These are phyloP conservation scores for Wickerhamomyces strasburgensis DNA, from an alignment of 805 yeast genomes.

Conservation along the genomic window DNA sequence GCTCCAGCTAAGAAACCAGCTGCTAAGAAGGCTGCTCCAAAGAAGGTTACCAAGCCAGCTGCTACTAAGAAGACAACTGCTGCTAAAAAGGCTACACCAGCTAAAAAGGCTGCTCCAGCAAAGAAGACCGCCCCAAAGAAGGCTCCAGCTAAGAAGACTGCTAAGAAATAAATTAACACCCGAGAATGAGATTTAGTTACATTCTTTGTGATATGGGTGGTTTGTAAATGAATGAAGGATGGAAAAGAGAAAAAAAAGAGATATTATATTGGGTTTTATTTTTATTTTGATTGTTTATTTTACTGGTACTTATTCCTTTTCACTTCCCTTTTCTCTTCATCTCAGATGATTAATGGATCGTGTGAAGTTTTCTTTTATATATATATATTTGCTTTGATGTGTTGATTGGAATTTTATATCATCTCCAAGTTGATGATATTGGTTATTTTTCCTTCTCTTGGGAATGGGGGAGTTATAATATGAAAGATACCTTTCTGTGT, in stretches of 20 bases:
- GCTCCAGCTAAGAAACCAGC: conserved; percentile 27
- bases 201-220: background rate
- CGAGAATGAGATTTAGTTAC: background rate
- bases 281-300: too few species aligned
- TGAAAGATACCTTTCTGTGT: too few species aligned
- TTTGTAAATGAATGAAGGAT: conserved; percentile 7
- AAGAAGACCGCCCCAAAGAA: conserved; percentile 27
- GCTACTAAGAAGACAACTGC: conserved; percentile 23
- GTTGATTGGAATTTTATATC: too few species aligned
- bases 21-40: conserved; percentile 28
- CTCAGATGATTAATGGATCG: too few species aligned
- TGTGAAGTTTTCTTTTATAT: too few species aligned
- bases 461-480: too few species aligned
- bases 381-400: too few species aligned
- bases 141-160: conserved; percentile 23
- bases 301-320: too few species aligned
- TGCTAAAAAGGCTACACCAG: conserved; percentile 21
- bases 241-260: background rate
- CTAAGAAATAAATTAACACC: conserved; percentile 10
- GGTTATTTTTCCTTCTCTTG: too few species aligned
- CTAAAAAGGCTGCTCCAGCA: conserved; percentile 25
- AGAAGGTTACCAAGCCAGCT: conserved; percentile 29
- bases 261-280: too few species aligned
- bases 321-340: too few species aligned
- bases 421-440: too few species aligned